phyloP scores from a whole-genome alignment of 768 basidiomycete species.

The Strobilomyces echinocephalus region DNA sequence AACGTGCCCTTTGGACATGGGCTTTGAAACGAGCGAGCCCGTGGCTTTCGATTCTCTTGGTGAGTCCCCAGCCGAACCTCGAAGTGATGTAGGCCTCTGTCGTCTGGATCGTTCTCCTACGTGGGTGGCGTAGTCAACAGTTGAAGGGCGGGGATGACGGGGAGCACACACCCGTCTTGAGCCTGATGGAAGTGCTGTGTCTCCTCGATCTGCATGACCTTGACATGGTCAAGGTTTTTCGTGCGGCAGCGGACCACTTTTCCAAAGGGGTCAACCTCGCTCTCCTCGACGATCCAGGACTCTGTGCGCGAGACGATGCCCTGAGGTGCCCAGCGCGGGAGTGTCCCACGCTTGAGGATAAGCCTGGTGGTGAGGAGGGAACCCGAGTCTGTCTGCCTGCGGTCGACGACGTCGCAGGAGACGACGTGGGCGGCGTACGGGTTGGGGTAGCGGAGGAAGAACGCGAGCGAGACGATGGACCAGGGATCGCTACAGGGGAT shows the following conservation, averaged over 20 bases:
- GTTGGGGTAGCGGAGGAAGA: conserved; percentile 94
- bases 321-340: conserved; percentile 87
- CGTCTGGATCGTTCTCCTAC: conserved; percentile 74
- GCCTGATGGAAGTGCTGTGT: conserved; percentile 66
- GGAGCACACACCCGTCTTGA: conserved; percentile 56
- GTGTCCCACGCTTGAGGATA: conserved; percentile 86
- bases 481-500: conserved; percentile 71
- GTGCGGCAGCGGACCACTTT: conserved; percentile 75
- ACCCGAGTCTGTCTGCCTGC: conserved; percentile 66
- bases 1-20: conserved; percentile 74
- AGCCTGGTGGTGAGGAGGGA: conserved; percentile 82
- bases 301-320: conserved; percentile 82
- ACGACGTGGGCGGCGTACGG: conserved; percentile 91
- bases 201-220: conserved; percentile 91
- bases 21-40: conserved; percentile 82
- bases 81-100: conserved; percentile 88
- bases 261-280: conserved; percentile 82
- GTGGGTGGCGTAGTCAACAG: conserved; percentile 3
- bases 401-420: conserved; percentile 93
- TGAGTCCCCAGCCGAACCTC: conserved; percentile 85
- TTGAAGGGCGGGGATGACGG: background rate
- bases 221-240: conserved; percentile 89
- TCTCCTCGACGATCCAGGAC: conserved; percentile 94
- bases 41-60: conserved; percentile 81
- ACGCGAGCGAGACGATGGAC: conserved; percentile 88